Evolutionary conservation across 208 protist species (phyloP).

Genomic region (Acanthamoeba lugdunensis): DNA sequence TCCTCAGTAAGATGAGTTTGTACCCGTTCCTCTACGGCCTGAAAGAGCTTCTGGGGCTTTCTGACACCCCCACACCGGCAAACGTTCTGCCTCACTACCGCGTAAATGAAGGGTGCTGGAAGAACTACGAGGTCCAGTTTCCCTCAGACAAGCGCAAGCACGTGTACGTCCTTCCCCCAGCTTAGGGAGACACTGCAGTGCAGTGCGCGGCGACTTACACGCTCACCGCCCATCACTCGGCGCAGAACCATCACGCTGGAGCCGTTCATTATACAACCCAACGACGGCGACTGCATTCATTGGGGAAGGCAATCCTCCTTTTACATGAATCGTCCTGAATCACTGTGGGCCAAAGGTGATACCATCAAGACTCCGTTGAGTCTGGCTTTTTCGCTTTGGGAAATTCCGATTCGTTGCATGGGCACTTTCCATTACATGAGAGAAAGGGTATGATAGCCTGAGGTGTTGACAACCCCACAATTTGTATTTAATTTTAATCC

Average conservation of each 20-base stretch:
- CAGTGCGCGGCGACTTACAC: too few relatives aligned
- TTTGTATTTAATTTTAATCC: too few relatives aligned
- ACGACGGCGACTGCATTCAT: too few relatives aligned
- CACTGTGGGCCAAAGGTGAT: not conserved
- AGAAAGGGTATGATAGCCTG: not conserved
- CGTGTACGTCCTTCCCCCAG: not conserved
- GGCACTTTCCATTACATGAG: not conserved
- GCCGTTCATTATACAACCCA: too few relatives aligned
- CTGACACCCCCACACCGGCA: not conserved
- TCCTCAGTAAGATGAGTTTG: not conserved
- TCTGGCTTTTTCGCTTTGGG: not conserved
- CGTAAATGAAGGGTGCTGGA: not conserved
- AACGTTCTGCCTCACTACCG: not conserved
- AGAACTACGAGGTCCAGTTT: not conserved
- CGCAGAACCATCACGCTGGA: too few relatives aligned
- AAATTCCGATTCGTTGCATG: not conserved
- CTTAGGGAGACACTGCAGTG: too few relatives aligned
- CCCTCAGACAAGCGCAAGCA: not conserved
- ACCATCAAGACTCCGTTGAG: not conserved
- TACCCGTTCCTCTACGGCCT: too few relatives aligned
- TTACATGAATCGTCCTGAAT: not conserved
- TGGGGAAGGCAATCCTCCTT: not conserved
- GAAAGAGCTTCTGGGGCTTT: too few relatives aligned
- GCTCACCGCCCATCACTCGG: too few relatives aligned
- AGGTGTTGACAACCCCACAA: too few relatives aligned